Evolutionary conservation across 2,329 filamentous ascomycete species (phyloP), one percentile per base, ranked within the genome.

Genomic region (Mariannaea elegans): DNA sequence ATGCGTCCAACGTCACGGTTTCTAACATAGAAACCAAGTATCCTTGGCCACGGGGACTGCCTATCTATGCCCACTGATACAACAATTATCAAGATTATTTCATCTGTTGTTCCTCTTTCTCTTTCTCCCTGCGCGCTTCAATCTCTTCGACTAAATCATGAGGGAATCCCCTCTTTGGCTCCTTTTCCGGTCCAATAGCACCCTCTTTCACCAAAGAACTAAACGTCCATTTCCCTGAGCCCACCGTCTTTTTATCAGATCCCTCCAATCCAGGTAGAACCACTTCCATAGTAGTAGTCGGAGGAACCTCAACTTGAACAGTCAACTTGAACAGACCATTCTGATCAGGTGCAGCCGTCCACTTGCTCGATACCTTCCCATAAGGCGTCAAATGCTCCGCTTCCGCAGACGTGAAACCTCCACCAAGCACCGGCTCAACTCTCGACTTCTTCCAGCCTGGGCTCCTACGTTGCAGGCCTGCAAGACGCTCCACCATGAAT

Each of bases 401-500:
- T 6, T 55, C 59, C 0, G 68, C 67, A 38, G 53, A 67, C 1
- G 47, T 66, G 13, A 70, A 70, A 0, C 65, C 61, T 2, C 63
- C 68, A 2, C 49, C 61, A 1, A 70, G 46, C 6, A 65, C 59
- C 1, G 67, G 68, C 12, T 62, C 56, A 1, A 67, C 54, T 10
- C 48, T 59, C 51, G n/a, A 54, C 24, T 19, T 71, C 45, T 65
- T 72, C 72, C 71, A 74, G 0, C 72, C 72, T 1, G 68, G 57
- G 0, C 64, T 65, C 7, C 70, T 2, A 2, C 56, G 55, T 9
- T 65, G 60, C 1, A 73, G 6, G 0, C 71, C 71, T 0, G 68
- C 70, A 7, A 73, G 29, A 1, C 64, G 23, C 16, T 69, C 63
- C 23, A 77, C 72, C 34, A 80, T 65, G 70, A 78, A 80, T 9